Percentiles rank a stretch among this genome's conserved stretches.
phyloP scores from a whole-genome alignment of 306 rosid genomes.

The Luffa aegyptiaca region DNA sequence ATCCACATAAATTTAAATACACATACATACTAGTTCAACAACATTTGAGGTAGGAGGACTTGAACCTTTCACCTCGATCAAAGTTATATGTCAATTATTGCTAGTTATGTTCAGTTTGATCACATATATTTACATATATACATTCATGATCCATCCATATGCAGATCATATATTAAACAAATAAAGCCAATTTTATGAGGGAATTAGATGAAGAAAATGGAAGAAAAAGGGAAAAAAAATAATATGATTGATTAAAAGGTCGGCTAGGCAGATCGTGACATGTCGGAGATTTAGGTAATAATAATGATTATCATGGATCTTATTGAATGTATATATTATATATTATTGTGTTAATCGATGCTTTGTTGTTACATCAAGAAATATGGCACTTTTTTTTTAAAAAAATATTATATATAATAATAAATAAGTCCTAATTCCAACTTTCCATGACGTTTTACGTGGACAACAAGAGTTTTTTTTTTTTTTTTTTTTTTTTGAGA shows the following conservation, averaged over 20 bases:
- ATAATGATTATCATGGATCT: not conserved
- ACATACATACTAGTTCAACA: too few relatives aligned
- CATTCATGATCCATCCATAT: not conserved
- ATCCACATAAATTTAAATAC: too few relatives aligned
- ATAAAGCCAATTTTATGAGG: not conserved
- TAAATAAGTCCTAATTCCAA: not conserved
- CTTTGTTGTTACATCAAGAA: not conserved
- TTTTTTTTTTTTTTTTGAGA: too few relatives aligned
- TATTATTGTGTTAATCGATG: not conserved
- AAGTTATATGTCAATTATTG: too few relatives aligned
- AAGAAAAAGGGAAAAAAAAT: not conserved
- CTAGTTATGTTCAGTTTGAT: too few relatives aligned
- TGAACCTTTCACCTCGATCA: too few relatives aligned
- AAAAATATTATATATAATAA: not conserved
- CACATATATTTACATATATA: not conserved
- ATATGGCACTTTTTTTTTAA: not conserved
- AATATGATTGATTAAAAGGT: not conserved
- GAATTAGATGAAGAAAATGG: not conserved
- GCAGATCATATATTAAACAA: not conserved
- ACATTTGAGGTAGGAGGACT: too few relatives aligned
- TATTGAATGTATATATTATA: not conserved
- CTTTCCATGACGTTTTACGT: too few relatives aligned
- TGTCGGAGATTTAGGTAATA: not conserved
- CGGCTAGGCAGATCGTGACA: not conserved
- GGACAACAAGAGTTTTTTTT: too few relatives aligned